Evolutionary conservation across 805 yeast species (phyloP), one percentile per base, ranked within the genome.

Genomic region (Candida wancherniae): DNA sequence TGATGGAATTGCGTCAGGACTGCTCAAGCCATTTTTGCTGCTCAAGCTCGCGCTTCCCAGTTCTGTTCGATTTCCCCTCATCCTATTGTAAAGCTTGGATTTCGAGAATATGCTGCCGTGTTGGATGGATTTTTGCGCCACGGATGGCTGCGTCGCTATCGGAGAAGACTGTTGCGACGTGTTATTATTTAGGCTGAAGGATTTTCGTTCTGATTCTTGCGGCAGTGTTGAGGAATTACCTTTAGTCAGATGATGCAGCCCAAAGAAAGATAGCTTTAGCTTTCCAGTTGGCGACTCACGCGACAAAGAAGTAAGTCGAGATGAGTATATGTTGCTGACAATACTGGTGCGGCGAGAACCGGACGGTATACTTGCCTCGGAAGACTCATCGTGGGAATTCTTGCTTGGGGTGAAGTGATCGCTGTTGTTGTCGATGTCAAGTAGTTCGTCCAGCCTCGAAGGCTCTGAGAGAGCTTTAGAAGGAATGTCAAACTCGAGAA

Each of bases 21-120:
- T 40, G 16, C 33, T 15, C 15, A 37, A 10, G 23, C n/a, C n/a
- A n/a, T 29, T 45, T 3, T 49, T 39, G 8, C 38, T 31, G 24
- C 42, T 37, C 12, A 34, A n/a, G 7, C 18, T 25, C 46, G 33
- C 44, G 5, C 34, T 19, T 6, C 53, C 40, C 53, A 58, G 62
- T 25, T 63, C 68, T 4, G 69, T 45, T 31, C 58, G 51, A 31
- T 58, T 61, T 36, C 54, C 62, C n/a, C n/a, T n/a, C 15, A 63
- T 43, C 33, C 56, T 55, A 36, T 55, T 57, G 38, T 63, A 64
- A 22, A 64, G 45, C 36, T 51, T 50, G 4, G 67, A 54, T 34
- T 63, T 64, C 11, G 61, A 43, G 16, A 57, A 44, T 15, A 57
- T 32, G 11, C 43, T 33, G 32, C 51, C 51, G 15, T 51, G 33